Percentiles rank a stretch among this genome's conserved stretches.
Conservation (phyloP, 139 green algal genomes). For the Limnomonas spitsbergensis region DNA sequence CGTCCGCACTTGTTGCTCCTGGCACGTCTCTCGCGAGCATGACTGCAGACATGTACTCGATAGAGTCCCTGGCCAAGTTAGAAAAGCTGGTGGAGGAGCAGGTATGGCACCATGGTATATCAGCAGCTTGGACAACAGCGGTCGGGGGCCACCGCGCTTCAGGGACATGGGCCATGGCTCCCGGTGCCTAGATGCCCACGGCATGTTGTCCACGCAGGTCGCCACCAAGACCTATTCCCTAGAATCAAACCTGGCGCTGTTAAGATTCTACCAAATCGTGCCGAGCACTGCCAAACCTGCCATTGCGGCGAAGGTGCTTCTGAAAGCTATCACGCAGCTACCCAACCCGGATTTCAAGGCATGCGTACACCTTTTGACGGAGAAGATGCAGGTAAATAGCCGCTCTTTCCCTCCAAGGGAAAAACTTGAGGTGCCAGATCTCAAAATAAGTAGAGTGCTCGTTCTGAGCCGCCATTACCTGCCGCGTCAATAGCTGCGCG, state of each 20-base stretch:
- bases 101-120: too few relatives aligned
- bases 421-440: background rate
- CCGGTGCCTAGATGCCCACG: background rate
- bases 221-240: slow-evolving; percentile 32
- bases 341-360: slow-evolving; percentile 49
- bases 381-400: slow-evolving; percentile 32
- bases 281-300: slow-evolving; percentile 30
- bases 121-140: background rate
- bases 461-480: background rate
- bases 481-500: background rate
- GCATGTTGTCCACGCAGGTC: background rate
- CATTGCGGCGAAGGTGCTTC: slow-evolving; percentile 42
- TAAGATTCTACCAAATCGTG: slow-evolving; percentile 56
- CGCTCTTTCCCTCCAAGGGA: background rate
- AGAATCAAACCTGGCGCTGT: slow-evolving; percentile 48
- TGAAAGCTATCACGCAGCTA: slow-evolving; percentile 50
- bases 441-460: background rate
- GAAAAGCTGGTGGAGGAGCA: slow-evolving; percentile 12
- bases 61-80: slow-evolving; percentile 2
- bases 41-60: background rate
- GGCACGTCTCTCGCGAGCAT: background rate
- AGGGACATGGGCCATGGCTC: background rate
- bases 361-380: slow-evolving; percentile 47
- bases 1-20: background rate
- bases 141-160: too few relatives aligned